phyloP scores from a whole-genome alignment of 352 stramenopile species.

The Globisporangium heterothallicum region DNA sequence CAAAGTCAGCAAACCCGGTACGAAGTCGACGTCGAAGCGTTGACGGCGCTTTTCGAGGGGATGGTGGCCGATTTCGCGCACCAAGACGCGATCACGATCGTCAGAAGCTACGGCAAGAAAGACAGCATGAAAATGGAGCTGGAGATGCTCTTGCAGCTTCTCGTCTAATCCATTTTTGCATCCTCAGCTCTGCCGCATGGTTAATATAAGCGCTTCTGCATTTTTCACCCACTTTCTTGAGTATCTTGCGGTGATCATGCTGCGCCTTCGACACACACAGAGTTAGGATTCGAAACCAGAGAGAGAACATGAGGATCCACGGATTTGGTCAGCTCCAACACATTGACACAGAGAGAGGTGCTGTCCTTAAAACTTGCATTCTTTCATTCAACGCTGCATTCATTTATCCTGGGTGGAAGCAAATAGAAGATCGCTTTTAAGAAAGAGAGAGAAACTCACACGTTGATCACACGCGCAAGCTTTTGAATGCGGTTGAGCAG shows the following conservation, averaged over 20 bases:
- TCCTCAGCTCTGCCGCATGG: too few species aligned
- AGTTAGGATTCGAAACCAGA: too few species aligned
- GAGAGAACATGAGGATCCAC: too few species aligned
- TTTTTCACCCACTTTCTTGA: too few species aligned
- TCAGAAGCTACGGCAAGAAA: constrained; percentile 65
- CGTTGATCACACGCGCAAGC: constrained; percentile 95
- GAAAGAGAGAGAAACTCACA: constrained; percentile 34
- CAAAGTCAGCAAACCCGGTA: constrained; percentile 22
- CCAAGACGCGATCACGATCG: constrained; percentile 66
- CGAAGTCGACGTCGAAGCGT: constrained; percentile 37
- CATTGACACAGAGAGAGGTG: too few species aligned
- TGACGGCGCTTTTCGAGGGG: constrained; percentile 40
- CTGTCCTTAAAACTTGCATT: too few species aligned
- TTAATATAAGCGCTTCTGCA: neutral
- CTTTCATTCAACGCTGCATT: too few species aligned
- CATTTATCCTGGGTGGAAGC: too few species aligned
- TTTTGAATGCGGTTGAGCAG: constrained; percentile 99
- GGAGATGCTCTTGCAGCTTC: constrained; percentile 41
- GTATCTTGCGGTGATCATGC: too few species aligned
- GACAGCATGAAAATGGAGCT: constrained; percentile 48
- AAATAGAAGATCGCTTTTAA: neutral
- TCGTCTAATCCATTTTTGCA: constrained; percentile 20
- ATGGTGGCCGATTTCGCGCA: constrained; percentile 40
- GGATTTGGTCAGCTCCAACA: too few species aligned
- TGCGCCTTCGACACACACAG: too few species aligned